These are phyloP conservation scores for Aspergillus amoenus DNA, from an alignment of 2,329 filamentous ascomycete species.

Conservation along the genomic window DNA sequence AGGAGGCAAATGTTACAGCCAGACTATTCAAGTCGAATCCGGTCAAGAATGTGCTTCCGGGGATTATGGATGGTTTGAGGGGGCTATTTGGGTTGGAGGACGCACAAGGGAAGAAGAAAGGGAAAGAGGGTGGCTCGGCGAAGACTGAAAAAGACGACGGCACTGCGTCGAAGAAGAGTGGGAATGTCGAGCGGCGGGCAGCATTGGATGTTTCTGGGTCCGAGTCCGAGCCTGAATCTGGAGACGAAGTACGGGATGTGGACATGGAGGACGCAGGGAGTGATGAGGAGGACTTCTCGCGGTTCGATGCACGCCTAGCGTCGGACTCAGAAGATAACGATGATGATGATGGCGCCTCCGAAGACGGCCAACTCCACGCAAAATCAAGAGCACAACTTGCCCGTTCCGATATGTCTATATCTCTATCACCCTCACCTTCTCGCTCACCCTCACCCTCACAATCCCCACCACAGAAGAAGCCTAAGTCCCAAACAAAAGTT, in stretches of 20 bases:
- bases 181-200: neutral
- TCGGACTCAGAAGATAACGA: constrained; percentile 26
- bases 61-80: constrained; percentile 44
- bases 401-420: constrained; percentile 36
- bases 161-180: neutral
- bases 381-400: constrained; percentile 1
- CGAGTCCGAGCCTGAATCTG: neutral
- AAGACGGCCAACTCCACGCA: neutral
- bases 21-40: constrained; percentile 60
- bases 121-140: neutral
- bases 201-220: neutral
- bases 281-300: constrained; percentile 29
- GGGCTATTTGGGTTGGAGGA: constrained; percentile 38
- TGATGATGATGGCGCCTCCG: constrained; percentile 3
- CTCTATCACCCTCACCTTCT: constrained; percentile 30
- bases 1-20: constrained; percentile 58
- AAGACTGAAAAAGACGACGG: constrained; percentile 7
- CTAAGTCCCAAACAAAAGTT: constrained; percentile 22
- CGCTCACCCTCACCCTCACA: constrained; percentile 17
- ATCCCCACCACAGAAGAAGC: constrained; percentile 16
- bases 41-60: constrained; percentile 55
- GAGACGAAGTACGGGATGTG: constrained; percentile 13
- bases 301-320: constrained; percentile 37
- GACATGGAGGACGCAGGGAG: constrained; percentile 27
- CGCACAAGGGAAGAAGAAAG: constrained; percentile 17